Evolutionary conservation across 129 eudicot species (phyloP), one percentile per base, ranked within the genome.

Genomic region (Centaurea solstitialis): DNA sequence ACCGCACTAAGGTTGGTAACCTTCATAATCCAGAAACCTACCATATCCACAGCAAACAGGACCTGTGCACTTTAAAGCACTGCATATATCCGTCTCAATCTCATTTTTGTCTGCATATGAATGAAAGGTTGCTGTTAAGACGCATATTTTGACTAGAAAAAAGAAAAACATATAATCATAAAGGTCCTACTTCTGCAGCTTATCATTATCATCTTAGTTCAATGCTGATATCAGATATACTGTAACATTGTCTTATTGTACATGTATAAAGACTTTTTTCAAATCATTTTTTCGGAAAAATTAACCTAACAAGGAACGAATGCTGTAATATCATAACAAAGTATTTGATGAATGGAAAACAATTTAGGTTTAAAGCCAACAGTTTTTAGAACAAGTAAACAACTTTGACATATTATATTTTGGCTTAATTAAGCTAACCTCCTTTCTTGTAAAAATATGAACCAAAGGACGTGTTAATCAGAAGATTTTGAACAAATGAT

Each of bases 71-170:
- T 40, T 10, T 70, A 79, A 20, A 79, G 17, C 71, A 38, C 72
- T 53, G 77, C 77, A 53, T 77, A 57, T 37, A 45, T 43, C 35
- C 18, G 57, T 38, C 62, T 12, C 73, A 15, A 47, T 30, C 35
- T 21, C 82, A 41, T 47, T 47, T 15, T 39, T 39, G 53, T 77
- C 86, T 82, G 69, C 86, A 82, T 2, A 41, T 72, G 57, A 33
- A 77, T 38, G 17, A 82, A 43, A 4, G 37, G 9, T 26, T 39
- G 45, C 28, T 59, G 45, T 71, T 59, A 71, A 40, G 17, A 59
- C 41, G 22, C 24, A 70, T 69, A 75, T 57, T 57, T 57, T 57
- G 22, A 57, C 20, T 13, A 5, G 22, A 57, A 57, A 17, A 57
- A 8, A 26, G 30, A 26, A 57, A 7, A 57, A 57, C 9, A 37